A percentile compares a stretch with the other conserved stretches of the same genome.
These are phyloP conservation scores for Colletotrichum eleusines DNA, from an alignment of 2,329 filamentous ascomycete species.

Conservation along the genomic window DNA sequence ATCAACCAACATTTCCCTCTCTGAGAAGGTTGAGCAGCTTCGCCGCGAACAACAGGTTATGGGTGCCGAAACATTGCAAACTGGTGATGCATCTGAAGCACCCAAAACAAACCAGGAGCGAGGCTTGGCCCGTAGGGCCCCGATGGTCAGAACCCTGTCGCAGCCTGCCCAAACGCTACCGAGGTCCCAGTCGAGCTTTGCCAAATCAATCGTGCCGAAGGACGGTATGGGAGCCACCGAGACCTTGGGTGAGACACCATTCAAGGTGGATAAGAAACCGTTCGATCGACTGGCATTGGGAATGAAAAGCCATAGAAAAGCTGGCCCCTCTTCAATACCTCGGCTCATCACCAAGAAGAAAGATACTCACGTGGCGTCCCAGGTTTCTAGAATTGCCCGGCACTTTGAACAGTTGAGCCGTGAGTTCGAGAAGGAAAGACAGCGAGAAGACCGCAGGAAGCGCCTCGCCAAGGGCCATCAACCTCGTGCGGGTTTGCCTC, in stretches of 20 bases:
- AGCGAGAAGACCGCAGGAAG: constrained; percentile 81
- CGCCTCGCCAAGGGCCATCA: constrained; percentile 78
- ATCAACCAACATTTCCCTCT: constrained; percentile 48
- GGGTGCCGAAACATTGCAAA: constrained; percentile 48
- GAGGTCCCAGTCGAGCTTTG: constrained; percentile 58
- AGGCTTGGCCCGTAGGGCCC: constrained; percentile 59
- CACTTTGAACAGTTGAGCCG: constrained; percentile 97
- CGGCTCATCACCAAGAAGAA: constrained; percentile 83
- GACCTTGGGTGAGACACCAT: constrained; percentile 53
- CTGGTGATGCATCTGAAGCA: constrained; percentile 44
- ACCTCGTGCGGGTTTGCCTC: constrained; percentile 83
- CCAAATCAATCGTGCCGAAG: constrained; percentile 55
- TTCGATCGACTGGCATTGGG: constrained; percentile 77
- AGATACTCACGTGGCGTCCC: constrained; percentile 84
- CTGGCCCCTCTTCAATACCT: constrained; percentile 82
- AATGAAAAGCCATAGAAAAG: constrained; percentile 71
- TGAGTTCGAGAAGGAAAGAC: constrained; percentile 94
- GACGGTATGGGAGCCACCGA: constrained; percentile 51
- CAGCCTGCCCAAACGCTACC: constrained; percentile 63
- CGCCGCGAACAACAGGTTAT: constrained; percentile 61
- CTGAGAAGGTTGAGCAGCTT: constrained; percentile 64
- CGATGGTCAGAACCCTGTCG: constrained; percentile 65
- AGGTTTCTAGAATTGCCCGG: constrained; percentile 90
- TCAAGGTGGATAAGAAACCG: constrained; percentile 79
- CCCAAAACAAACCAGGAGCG: constrained; percentile 50